Evolutionary conservation across 1,284 basidiomycete genomes (phyloP), one percentile per base, ranked within the genome.

Genomic region (Cutaneotrichosporon arboriforme): DNA sequence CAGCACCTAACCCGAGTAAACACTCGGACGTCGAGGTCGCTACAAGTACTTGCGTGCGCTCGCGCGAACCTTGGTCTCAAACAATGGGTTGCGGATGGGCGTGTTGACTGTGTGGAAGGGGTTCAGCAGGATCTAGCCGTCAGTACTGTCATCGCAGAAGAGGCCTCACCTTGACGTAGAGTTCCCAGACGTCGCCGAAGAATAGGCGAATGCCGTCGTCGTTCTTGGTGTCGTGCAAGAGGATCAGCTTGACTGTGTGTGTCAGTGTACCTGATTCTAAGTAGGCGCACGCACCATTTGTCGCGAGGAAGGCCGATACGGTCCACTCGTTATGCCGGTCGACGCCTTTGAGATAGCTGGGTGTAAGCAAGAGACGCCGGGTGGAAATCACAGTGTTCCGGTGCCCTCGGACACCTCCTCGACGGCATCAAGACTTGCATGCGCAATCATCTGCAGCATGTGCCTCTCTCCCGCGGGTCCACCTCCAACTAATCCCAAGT

Each of bases 291-390:
- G 77, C 75, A 96, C 92, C 94, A 59, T 87, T 88, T 3, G 90
- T 85, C 1, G 92, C 94, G 15, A 96, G 80, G 75, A 94, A 97
- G 26, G 88, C 90, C 9, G 92, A 96, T 18, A 96, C 84, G 2
- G 83, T 91, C 92, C 93, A 97, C 70, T 97, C 93, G 69, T 97
- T 96, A 77, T 96, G 93, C 76, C 86, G 88, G 80, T 97, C 92
- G 52, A 96, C 84, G 18, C 84, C 83, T 69, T 91, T 92, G 55
- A 96, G 79, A 73, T 94, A 94, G 85, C 92, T 96, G 46, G 10
- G 8, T 14, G 46, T 56, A 38, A 56, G 49, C 36, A 10, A 9
- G 8, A 9, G 31, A 31, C n/a, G n/a, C n/a, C n/a, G n/a, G n/a
- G n/a, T n/a, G 5, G n/a, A 4, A 77, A 87, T 73, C 74, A 93